Conservation (phyloP, 1,139 yeast genomes). For the Geotrichum aggregatum region DNA sequence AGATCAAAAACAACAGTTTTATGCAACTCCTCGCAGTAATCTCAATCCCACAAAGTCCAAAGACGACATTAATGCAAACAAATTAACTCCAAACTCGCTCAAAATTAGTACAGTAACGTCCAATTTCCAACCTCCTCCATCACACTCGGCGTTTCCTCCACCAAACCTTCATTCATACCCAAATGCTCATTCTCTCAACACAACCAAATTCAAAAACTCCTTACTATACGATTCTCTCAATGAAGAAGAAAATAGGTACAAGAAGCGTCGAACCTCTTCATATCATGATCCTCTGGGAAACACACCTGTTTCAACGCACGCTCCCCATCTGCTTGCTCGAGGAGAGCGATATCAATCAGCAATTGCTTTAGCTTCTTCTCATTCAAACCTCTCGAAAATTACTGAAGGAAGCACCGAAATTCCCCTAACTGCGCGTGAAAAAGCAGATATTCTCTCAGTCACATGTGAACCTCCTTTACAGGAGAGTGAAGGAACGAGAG, state of each 20-base stretch:
- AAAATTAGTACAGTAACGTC: not conserved
- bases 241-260: slow-evolving; percentile 25
- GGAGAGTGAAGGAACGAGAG: slow-evolving; percentile 7
- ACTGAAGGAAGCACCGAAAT: slow-evolving; percentile 8
- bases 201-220: slow-evolving; percentile 16
- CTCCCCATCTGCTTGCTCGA: slow-evolving; percentile 17
- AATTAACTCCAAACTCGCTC: not conserved
- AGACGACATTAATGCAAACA: not conserved
- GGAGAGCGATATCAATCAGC: slow-evolving; percentile 30
- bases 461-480: slow-evolving; percentile 26
- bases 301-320: slow-evolving; percentile 17
- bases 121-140: not conserved
- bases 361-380: slow-evolving; percentile 26
- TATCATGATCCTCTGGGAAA: slow-evolving; percentile 32
- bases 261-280: slow-evolving; percentile 33
- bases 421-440: slow-evolving; percentile 27
- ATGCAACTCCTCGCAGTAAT: not conserved
- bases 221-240: slow-evolving; percentile 18
- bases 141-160: slow-evolving; percentile 1
- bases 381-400: slow-evolving; percentile 4
- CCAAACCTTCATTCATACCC: not conserved
- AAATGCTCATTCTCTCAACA: slow-evolving; percentile 6
- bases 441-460: slow-evolving; percentile 31
- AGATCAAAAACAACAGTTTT: slow-evolving; percentile 8
- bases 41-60: slow-evolving; percentile 6